A percentile compares a stretch with the other conserved stretches of the same genome.
These are phyloP conservation scores for Fraxinus americana DNA, from an alignment of 257 asterid genomes.

Conservation along the genomic window DNA sequence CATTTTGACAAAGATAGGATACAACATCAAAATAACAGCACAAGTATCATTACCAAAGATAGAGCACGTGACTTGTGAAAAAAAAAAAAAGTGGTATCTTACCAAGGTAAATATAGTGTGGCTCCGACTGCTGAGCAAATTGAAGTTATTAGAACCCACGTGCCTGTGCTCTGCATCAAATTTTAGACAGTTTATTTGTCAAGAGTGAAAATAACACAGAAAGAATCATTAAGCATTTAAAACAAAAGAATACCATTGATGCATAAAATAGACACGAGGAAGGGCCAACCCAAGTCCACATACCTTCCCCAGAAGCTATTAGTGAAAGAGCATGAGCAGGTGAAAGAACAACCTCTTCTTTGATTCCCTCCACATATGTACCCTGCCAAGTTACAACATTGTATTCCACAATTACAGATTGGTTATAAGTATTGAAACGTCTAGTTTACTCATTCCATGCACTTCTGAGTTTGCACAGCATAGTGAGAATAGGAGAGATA, in stretches of 20 bases:
- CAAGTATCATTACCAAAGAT: conserved; percentile 11
- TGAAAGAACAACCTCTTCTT: conserved; percentile 85
- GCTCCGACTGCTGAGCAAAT: conserved; percentile 92
- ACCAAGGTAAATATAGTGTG: conserved; percentile 93
- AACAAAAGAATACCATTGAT: conserved; percentile 8
- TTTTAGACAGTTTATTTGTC: conserved; percentile 13
- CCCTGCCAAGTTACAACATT: conserved; percentile 52
- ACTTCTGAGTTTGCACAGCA: not conserved
- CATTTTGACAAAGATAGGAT: not conserved
- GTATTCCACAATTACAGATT: conserved; percentile 14
- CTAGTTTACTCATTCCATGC: conserved; percentile 17
- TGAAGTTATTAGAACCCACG: conserved; percentile 87
- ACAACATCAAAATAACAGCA: conserved; percentile 5
- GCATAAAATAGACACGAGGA: conserved; percentile 19
- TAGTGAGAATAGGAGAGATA: not conserved
- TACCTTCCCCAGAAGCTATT: conserved; percentile 94
- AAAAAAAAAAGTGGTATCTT: conserved; percentile 28
- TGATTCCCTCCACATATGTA: conserved; percentile 76
- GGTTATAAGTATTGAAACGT: conserved; percentile 1
- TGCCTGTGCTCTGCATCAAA: conserved; percentile 79
- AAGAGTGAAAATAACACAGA: not conserved
- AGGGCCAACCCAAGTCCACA: conserved; percentile 5
- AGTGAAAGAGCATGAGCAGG: conserved; percentile 95
- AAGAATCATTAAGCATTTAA: not conserved
- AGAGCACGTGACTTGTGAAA: conserved; percentile 24